These are phyloP conservation scores for Hanseniaspora thailandica DNA, from an alignment of 805 yeast genomes.

Conservation along the genomic window DNA sequence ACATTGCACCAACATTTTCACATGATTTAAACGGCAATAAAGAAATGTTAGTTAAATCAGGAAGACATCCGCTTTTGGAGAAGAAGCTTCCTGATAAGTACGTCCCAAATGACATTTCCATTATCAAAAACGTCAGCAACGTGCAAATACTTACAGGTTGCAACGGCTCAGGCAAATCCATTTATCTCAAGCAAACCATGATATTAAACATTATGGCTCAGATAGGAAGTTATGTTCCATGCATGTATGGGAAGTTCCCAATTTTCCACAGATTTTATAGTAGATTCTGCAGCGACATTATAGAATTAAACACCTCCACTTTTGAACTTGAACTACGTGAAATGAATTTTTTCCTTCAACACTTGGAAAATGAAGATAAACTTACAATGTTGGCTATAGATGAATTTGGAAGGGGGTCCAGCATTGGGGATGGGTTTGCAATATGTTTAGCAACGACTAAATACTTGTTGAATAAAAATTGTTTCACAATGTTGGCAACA, in stretches of 20 bases:
- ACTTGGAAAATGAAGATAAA: constrained; percentile 20
- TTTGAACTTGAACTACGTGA: constrained; percentile 41
- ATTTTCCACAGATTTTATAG: constrained; percentile 32
- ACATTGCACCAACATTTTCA: constrained; percentile 32
- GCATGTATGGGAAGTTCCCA: constrained; percentile 34
- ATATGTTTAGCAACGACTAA: constrained; percentile 38
- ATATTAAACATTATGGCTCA: constrained; percentile 43
- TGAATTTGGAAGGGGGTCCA: constrained; percentile 46
- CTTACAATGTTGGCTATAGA: constrained; percentile 37
- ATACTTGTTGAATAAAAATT: constrained; percentile 23
- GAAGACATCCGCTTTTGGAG: constrained; percentile 37
- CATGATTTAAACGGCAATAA: constrained; percentile 15
- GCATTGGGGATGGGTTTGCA: constrained; percentile 42
- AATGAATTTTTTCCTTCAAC: constrained; percentile 35
- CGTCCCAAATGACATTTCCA: constrained; percentile 33
- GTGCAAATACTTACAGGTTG: constrained; percentile 46
- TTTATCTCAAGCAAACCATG: constrained; percentile 43
- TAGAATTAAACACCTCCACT: constrained; percentile 31
- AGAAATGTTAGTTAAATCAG: constrained; percentile 23
- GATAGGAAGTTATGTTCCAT: constrained; percentile 44
- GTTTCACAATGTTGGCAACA: constrained; percentile 33
- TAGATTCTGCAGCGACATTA: constrained; percentile 30
- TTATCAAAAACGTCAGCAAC: constrained; percentile 29
- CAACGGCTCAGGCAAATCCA: constrained; percentile 55
- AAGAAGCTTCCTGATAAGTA: constrained; percentile 20